These are phyloP conservation scores for Aspergillus sp. DNA, from an alignment of 2,329 filamentous ascomycete species.

Conservation along the genomic window DNA sequence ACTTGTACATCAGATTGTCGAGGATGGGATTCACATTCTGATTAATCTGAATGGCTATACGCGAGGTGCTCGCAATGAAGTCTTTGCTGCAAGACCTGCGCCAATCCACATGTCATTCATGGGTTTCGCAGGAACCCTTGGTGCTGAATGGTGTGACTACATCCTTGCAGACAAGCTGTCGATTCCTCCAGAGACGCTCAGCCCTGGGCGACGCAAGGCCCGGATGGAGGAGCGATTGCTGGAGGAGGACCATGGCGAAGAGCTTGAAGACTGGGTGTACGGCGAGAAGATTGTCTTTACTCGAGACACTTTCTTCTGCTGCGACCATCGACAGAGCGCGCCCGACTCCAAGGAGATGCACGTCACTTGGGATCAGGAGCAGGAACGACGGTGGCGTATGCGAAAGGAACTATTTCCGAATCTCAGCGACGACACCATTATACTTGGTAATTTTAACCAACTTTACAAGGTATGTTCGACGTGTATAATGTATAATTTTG, in stretches of 20 bases:
- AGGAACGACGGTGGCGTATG: constrained; percentile 81
- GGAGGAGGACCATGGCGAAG: constrained; percentile 62
- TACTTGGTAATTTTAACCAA: constrained; percentile 97
- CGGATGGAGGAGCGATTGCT: constrained; percentile 63
- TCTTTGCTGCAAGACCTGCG: constrained; percentile 89
- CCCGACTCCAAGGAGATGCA: constrained; percentile 63
- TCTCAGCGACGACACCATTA: constrained; percentile 76
- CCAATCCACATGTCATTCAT: constrained; percentile 99
- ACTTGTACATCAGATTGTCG: constrained; percentile 78
- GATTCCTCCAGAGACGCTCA: constrained; percentile 74
- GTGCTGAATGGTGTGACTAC: constrained; percentile 98
- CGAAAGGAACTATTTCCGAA: constrained; percentile 85
- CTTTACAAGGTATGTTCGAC: constrained; percentile 74
- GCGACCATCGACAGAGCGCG: constrained; percentile 89
- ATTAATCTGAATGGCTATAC: constrained; percentile 99
- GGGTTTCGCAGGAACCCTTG: constrained; percentile 94
- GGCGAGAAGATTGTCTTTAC: constrained; percentile 96
- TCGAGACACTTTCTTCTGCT: constrained; percentile 94
- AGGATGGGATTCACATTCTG: constrained; percentile 87
- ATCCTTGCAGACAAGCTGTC: constrained; percentile 85
- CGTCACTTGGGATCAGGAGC: constrained; percentile 79
- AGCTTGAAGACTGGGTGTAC: constrained; percentile 82
- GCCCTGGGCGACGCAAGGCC: constrained; percentile 72
- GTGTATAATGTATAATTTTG: not conserved
- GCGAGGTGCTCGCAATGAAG: constrained; percentile 90